Base-by-base conservation (phyloP, 2,329 filamentous ascomycete genomes). In the Dothistroma pini region DNA sequence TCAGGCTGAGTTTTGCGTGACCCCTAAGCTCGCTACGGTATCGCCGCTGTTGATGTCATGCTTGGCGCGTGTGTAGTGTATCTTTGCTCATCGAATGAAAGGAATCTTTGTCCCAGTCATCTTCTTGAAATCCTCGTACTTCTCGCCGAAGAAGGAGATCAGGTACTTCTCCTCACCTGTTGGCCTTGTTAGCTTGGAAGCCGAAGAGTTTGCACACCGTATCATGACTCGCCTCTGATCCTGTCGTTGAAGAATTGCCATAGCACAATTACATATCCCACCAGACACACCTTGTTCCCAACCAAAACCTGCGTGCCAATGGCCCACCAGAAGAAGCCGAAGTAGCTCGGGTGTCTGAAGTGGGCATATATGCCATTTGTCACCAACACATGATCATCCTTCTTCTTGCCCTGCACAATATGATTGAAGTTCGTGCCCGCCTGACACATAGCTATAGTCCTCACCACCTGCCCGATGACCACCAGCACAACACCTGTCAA, bases 261-360 rank as follows among this genome's bases (percentile, higher is more conserved):
- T 67, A 99, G 75, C 16, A 96, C 89, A 8, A 83, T 74, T 0
- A 85, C 77, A 78, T 96, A 97, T 1, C 77, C 89, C 7, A 87
- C 67, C 60, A 96, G 86, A 74, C 91, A 96, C 1, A 96, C 66
- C 9, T 84, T 77, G 76, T 99, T 99, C 19, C 93, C 93, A 65
- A 97, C 81, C 58, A 96, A 86, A 49, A 97, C 72, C 80, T 99
- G 95, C 12, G 93, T 96, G 5, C 95, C 95, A n/a, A 97, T 72
- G 0, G 90, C 91, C 93, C 93, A 99, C 87, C 92, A 97, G 77
- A 96, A 99, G 79, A 97, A 99, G 3, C 93, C 95, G 79, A 97
- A 97, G 77, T 99, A 99, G 61, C 89, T 89, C 12, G 95, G 95
- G 75, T 99, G 95, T 25, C 95, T 81, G 56, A 96, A 79, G 50